Evolutionary conservation across 441 rosid species (phyloP).

Genomic region (Corymbia citriodora): DNA sequence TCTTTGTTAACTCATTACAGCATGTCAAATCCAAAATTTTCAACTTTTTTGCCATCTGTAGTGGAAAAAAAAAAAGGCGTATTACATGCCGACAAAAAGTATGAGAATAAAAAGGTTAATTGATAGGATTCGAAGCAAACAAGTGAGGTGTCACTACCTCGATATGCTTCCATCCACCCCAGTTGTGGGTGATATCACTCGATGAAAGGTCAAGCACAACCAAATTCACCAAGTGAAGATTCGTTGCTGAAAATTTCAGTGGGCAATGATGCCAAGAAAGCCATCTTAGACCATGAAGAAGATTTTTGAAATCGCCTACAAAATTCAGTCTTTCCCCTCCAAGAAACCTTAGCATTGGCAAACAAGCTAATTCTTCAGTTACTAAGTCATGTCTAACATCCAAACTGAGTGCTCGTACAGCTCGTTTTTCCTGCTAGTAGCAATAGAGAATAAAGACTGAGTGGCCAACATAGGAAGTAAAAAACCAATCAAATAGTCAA

Average conservation of each 20-base stretch:
- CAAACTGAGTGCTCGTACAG: background rate
- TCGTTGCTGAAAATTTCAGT: accelerated
- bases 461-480: background rate
- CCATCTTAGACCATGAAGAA: background rate
- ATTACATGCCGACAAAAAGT: background rate
- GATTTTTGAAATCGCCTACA: background rate
- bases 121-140: background rate
- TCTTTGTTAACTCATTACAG: background rate
- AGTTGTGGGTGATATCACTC: background rate
- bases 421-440: background rate
- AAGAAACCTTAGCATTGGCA: background rate
- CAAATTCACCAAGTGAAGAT: background rate
- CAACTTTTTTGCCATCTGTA: background rate
- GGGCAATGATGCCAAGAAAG: background rate
- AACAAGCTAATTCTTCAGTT: background rate
- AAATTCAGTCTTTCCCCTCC: background rate
- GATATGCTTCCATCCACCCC: background rate
- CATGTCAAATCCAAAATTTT: background rate
- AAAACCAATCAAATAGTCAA: background rate
- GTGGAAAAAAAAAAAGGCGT: background rate
- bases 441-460: background rate
- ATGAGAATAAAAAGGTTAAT: background rate
- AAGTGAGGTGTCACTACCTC: background rate
- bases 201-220: background rate
- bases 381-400: background rate